Conservation (phyloP, 768 basidiomycete genomes). For the Amanita jacksonii region DNA sequence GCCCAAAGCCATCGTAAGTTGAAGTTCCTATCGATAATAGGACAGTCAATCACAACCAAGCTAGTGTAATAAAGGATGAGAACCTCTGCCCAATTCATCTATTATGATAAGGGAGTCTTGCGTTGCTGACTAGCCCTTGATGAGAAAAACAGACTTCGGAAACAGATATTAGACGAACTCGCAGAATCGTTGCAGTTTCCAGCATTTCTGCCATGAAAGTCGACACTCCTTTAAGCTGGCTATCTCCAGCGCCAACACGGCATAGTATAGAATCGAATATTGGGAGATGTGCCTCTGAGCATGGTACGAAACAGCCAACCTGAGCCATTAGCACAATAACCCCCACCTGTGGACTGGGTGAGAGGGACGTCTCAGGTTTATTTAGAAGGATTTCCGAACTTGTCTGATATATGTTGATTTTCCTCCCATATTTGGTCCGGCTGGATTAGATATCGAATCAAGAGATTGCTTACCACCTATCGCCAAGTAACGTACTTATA, state of each 20-base stretch:
- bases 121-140: slow-evolving; percentile 63
- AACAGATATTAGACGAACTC: slow-evolving; percentile 36
- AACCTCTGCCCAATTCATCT: slow-evolving; percentile 90
- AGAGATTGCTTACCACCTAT: not conserved
- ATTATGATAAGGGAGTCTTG: slow-evolving; percentile 94
- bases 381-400: slow-evolving; percentile 25
- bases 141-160: too few relatives aligned
- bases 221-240: slow-evolving; percentile 93
- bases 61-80: slow-evolving; percentile 4
- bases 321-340: slow-evolving; percentile 98
- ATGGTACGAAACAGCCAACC: slow-evolving; percentile 92
- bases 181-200: slow-evolving; percentile 91
- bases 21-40: slow-evolving; percentile 76
- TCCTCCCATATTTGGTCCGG: slow-evolving; percentile 98
- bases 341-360: slow-evolving; percentile 45
- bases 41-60: too few relatives aligned
- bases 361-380: slow-evolving; percentile 1
- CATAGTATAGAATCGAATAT: slow-evolving; percentile 95
- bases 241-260: slow-evolving; percentile 95
- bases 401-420: slow-evolving; percentile 97
- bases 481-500: slow-evolving; percentile 50
- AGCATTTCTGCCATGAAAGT: slow-evolving; percentile 99
- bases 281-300: slow-evolving; percentile 74
- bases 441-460: slow-evolving; percentile 24
- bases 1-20: slow-evolving; percentile 94